Evolutionary conservation across 768 basidiomycete species (phyloP).

Genomic region (Kwoniella shandongensis): DNA sequence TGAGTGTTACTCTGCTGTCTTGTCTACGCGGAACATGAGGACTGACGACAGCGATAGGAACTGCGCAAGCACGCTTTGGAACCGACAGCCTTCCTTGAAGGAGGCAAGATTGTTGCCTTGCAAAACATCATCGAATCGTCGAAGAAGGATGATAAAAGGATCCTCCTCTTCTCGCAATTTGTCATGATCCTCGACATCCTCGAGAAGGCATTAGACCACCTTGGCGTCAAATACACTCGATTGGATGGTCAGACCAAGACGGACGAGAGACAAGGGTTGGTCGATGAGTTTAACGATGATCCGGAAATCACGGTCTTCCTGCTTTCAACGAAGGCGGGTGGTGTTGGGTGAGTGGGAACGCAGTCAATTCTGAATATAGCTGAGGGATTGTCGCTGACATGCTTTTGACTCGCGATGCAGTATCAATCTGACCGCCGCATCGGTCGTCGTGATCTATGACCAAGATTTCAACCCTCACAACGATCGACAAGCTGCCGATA

Average conservation of each 20-base stretch:
- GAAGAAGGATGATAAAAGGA: slow-evolving; percentile 67
- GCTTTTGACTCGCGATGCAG: slow-evolving; percentile 54
- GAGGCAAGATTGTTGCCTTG: slow-evolving; percentile 80
- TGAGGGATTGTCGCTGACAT: too few relatives aligned
- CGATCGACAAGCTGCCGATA: slow-evolving; percentile 94
- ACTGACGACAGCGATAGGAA: slow-evolving; percentile 38
- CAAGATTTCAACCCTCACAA: slow-evolving; percentile 94
- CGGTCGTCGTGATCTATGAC: slow-evolving; percentile 90
- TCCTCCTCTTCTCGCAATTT: slow-evolving; percentile 97
- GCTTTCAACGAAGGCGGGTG: slow-evolving; percentile 81
- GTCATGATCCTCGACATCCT: slow-evolving; percentile 94
- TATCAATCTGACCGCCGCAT: slow-evolving; percentile 93
- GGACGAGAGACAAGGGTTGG: slow-evolving; percentile 85
- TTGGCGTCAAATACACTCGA: slow-evolving; percentile 71
- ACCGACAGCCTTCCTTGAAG: slow-evolving; percentile 73
- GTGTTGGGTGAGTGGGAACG: slow-evolving; percentile 49
- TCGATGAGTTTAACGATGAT: slow-evolving; percentile 93
- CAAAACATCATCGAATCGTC: slow-evolving; percentile 71
- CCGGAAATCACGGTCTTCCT: slow-evolving; percentile 83
- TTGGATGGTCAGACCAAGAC: slow-evolving; percentile 93
- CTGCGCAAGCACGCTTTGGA: slow-evolving; percentile 67
- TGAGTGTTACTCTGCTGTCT: slow-evolving; percentile 51
- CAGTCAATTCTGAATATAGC: too few relatives aligned
- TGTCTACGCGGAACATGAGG: neutral
- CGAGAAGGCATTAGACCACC: slow-evolving; percentile 72